Evolutionary conservation across 495 filamentous ascomycete genomes (phyloP).

Genomic region (Aspergillus nidulans): DNA sequence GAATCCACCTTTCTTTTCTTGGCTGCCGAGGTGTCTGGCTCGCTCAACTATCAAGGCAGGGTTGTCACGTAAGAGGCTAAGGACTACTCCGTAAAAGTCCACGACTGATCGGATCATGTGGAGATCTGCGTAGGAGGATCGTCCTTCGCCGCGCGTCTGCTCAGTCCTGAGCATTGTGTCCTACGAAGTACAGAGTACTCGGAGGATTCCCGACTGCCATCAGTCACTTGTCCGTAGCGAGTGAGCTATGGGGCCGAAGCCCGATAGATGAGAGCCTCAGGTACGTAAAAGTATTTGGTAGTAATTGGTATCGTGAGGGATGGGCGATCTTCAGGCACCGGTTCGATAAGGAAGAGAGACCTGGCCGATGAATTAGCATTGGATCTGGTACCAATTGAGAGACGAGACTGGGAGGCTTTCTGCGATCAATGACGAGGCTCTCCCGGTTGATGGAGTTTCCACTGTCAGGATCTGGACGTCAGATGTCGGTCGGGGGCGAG

Average conservation of each 20-base stretch:
- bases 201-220: too few species aligned
- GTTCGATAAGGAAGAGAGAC: background rate
- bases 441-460: background rate
- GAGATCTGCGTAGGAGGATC: conserved; percentile 17
- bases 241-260: too few species aligned
- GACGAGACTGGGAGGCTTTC: background rate
- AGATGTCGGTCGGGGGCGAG: background rate
- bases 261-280: background rate
- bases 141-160: conserved; percentile 22
- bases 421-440: background rate
- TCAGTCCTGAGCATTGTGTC: too few species aligned
- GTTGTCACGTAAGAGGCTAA: background rate
- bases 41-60: background rate
- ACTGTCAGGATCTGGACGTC: background rate
- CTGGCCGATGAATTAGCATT: background rate
- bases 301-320: background rate
- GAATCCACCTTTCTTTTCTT: background rate
- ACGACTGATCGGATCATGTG: background rate
- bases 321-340: background rate
- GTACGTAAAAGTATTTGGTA: background rate
- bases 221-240: too few species aligned
- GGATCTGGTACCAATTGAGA: background rate
- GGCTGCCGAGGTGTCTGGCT: background rate
- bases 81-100: background rate
- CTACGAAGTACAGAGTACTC: too few species aligned